A percentile compares a stretch with the other conserved stretches of the same genome.
Evolutionary conservation across 768 basidiomycete genomes (phyloP).

Genomic region (Lactifluus piperatus): DNA sequence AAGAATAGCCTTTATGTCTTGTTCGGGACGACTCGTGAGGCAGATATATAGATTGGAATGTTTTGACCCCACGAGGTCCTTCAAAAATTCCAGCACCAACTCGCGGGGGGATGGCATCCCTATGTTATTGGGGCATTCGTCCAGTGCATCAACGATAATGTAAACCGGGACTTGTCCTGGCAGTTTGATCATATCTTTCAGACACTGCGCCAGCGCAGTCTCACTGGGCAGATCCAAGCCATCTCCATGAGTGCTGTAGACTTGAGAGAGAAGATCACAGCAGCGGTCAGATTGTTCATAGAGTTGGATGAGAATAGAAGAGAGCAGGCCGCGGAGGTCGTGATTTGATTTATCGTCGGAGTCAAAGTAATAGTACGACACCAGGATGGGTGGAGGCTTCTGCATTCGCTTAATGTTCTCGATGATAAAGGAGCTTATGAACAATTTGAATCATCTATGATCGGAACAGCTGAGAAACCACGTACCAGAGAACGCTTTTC

Average conservation of each 20-base stretch:
- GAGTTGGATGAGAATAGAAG: background rate
- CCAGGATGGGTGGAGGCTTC: background rate
- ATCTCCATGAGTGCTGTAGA: background rate
- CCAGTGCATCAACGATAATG: background rate
- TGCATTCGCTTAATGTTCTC: background rate
- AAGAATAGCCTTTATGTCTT: background rate
- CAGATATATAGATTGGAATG: background rate
- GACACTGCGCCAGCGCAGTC: background rate
- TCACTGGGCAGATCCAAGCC: background rate
- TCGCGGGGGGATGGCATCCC: background rate
- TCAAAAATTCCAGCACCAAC: background rate
- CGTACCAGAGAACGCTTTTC: background rate
- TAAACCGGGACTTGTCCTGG: background rate
- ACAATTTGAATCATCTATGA: background rate
- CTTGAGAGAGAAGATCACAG: background rate
- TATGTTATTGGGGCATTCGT: background rate
- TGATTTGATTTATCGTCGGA: background rate
- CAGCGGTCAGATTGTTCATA: background rate
- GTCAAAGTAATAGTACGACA: background rate
- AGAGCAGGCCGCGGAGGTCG: background rate
- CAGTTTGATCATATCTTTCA: background rate
- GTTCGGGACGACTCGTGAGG: slow-evolving; percentile 4
- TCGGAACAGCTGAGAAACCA: too few relatives aligned
- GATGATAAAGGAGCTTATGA: background rate
- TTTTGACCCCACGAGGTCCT: background rate